These are phyloP conservation scores for Candida ulmi DNA, from an alignment of 805 yeast species.

Conservation along the genomic window DNA sequence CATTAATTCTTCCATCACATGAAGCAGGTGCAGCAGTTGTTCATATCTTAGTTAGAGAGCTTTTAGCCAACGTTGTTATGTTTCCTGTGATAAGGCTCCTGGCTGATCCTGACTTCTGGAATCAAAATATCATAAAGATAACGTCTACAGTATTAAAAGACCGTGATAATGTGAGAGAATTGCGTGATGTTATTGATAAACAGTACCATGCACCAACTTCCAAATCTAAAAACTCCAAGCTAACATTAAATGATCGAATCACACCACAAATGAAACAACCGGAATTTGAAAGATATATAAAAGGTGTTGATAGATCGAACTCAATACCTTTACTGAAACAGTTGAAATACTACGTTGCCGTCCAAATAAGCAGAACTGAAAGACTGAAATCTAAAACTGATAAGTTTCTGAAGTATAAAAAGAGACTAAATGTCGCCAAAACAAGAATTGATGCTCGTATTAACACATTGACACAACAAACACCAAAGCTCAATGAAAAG, in stretches of 20 bases:
- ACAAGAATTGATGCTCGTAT: constrained; percentile 25
- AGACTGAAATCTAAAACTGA: constrained; percentile 25
- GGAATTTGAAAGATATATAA: constrained; percentile 35
- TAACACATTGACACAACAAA: constrained; percentile 15
- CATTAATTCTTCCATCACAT: constrained; percentile 41
- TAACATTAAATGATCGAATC: constrained; percentile 27
- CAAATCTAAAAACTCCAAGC: constrained; percentile 12
- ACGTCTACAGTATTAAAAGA: constrained; percentile 66
- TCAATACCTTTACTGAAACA: constrained; percentile 42
- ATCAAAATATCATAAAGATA: constrained; percentile 51
- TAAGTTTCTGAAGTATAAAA: constrained; percentile 22
- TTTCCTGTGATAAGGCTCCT: constrained; percentile 45
- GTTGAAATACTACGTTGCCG: constrained; percentile 38
- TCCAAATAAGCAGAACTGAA: constrained; percentile 39
- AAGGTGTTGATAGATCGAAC: constrained; percentile 26
- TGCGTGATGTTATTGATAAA: constrained; percentile 63
- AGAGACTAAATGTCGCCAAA: constrained; percentile 27
- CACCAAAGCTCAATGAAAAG: not conserved
- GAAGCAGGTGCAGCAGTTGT: constrained; percentile 43
- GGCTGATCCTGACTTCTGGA: constrained; percentile 74
- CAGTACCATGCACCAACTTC: constrained; percentile 37
- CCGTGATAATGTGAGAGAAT: constrained; percentile 63
- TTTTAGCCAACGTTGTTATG: constrained; percentile 54
- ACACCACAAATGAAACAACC: constrained; percentile 34
- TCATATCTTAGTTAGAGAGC: constrained; percentile 49